These are phyloP conservation scores for Stentor coeruleus DNA, from an alignment of 73 alveolate species.

Conservation along the genomic window DNA sequence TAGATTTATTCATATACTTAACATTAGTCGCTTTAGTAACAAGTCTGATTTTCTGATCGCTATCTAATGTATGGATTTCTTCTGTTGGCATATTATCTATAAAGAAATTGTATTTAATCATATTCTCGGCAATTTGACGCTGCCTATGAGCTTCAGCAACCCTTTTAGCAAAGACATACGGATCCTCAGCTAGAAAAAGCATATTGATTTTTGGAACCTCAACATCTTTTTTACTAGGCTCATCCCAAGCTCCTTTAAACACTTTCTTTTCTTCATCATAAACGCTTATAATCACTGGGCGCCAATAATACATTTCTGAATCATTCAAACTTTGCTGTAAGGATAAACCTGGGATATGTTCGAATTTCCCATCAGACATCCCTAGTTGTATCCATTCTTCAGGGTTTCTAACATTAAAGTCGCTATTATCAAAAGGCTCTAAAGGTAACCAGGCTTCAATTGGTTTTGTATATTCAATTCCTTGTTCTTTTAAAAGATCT, in stretches of 20 bases:
- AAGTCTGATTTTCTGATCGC: slow-evolving; percentile 68
- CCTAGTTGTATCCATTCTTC: slow-evolving; percentile 95
- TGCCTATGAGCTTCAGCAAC: slow-evolving; percentile 90
- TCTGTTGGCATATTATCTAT: slow-evolving; percentile 88
- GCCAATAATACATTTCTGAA: slow-evolving; percentile 16
- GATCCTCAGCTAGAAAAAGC: slow-evolving; percentile 84
- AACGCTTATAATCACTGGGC: slow-evolving; percentile 25
- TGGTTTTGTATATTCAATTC: slow-evolving; percentile 71
- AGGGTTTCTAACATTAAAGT: slow-evolving; percentile 95
- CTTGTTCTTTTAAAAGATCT: slow-evolving; percentile 73
- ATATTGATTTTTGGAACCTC: slow-evolving; percentile 55
- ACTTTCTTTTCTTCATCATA: slow-evolving; percentile 24
- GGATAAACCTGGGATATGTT: slow-evolving; percentile 68
- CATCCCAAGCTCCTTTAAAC: slow-evolving; percentile 21
- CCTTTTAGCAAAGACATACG: slow-evolving; percentile 81
- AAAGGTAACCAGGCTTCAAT: slow-evolving; percentile 96
- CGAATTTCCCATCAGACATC: slow-evolving; percentile 84
- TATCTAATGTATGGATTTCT: slow-evolving; percentile 76
- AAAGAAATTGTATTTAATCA: slow-evolving; percentile 82
- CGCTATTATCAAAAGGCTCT: slow-evolving; percentile 98
- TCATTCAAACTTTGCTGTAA: slow-evolving; percentile 59
- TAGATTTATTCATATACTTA: slow-evolving; percentile 75
- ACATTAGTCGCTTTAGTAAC: slow-evolving; percentile 38
- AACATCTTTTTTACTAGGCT: slow-evolving; percentile 41
- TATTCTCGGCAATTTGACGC: slow-evolving; percentile 85